Evolutionary conservation across 2,329 filamentous ascomycete genomes (phyloP).

Genomic region (Hyphodiscus sp.): DNA sequence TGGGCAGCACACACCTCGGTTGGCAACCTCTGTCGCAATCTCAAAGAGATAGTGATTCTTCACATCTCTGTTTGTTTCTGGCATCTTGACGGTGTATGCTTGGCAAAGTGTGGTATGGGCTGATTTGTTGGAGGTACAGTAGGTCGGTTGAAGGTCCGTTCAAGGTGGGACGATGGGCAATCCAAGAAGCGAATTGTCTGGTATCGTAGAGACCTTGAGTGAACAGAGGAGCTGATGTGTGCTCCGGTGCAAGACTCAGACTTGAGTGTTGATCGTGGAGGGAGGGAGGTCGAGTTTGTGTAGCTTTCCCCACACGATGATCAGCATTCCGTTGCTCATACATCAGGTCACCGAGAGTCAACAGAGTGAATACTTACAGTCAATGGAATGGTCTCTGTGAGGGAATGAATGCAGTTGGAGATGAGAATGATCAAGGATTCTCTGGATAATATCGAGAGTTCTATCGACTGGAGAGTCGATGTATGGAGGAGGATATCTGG

Average conservation of each 20-base stretch:
- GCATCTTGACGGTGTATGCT: neutral
- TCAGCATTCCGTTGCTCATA: neutral
- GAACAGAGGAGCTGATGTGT: neutral
- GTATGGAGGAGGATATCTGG: neutral
- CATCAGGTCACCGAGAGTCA: neutral
- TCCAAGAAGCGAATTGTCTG: neutral
- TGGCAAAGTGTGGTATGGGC: neutral
- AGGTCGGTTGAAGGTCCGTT: no score
- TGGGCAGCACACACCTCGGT: constrained; percentile 62
- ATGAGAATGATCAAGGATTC: neutral
- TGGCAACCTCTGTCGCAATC: constrained; percentile 92
- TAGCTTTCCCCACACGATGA: constrained; percentile 12
- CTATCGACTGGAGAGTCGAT: neutral
- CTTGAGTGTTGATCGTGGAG: neutral
- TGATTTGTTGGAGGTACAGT: constrained; percentile 1
- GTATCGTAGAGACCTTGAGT: neutral
- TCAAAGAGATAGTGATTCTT: constrained; percentile 96
- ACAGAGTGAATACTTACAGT: neutral
- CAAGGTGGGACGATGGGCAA: constrained; percentile 2
- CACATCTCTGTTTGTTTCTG: constrained; percentile 52
- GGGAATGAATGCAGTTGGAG: neutral
- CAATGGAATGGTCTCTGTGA: neutral
- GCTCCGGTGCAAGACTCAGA: neutral
- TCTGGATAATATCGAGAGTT: neutral
- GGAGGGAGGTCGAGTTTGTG: neutral